Percentiles rank a stretch among this genome's conserved stretches.
Evolutionary conservation across 2,329 filamentous ascomycete genomes (phyloP).

Genomic region (Microcyclospora tardicrescens): DNA sequence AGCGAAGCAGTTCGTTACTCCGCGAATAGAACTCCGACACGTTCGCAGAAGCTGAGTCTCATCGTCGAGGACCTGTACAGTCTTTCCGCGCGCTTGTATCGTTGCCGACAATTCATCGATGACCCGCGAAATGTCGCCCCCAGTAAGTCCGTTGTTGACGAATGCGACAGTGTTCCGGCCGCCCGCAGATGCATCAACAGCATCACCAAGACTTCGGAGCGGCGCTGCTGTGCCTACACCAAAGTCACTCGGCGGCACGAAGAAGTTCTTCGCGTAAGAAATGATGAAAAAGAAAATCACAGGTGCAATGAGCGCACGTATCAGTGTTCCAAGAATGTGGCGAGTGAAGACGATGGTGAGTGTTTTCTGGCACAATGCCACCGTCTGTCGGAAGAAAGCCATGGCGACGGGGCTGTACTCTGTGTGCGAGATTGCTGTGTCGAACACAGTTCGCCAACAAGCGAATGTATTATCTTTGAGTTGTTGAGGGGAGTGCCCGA

Average conservation of each 20-base stretch:
- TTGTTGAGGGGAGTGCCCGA: no score
- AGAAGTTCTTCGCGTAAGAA: conserved; percentile 59
- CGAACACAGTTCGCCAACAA: no score
- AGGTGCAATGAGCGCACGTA: conserved; percentile 44
- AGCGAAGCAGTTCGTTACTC: conserved; percentile 59
- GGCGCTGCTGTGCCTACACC: conserved; percentile 54
- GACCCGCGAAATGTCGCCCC: conserved; percentile 58
- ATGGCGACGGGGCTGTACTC: no score
- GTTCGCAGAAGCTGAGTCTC: conserved; percentile 47
- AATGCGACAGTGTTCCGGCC: conserved; percentile 61
- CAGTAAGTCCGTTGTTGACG: conserved; percentile 56
- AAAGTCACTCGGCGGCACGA: conserved; percentile 61
- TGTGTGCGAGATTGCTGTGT: no score
- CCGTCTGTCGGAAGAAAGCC: conserved; percentile 34
- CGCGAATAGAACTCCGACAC: conserved; percentile 46
- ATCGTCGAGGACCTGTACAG: conserved; percentile 40
- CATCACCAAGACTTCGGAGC: conserved; percentile 52
- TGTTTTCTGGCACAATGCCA: conserved; percentile 46
- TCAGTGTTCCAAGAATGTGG: conserved; percentile 40
- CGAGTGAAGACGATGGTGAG: conserved; percentile 41
- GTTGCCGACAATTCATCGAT: conserved; percentile 50
- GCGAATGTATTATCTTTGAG: no score
- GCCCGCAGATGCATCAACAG: conserved; percentile 43
- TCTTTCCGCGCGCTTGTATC: conserved; percentile 44
- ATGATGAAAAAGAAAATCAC: conserved; percentile 40